Evolutionary conservation across 495 filamentous ascomycete species (phyloP).

Genomic region (Cudoniella acicularis): DNA sequence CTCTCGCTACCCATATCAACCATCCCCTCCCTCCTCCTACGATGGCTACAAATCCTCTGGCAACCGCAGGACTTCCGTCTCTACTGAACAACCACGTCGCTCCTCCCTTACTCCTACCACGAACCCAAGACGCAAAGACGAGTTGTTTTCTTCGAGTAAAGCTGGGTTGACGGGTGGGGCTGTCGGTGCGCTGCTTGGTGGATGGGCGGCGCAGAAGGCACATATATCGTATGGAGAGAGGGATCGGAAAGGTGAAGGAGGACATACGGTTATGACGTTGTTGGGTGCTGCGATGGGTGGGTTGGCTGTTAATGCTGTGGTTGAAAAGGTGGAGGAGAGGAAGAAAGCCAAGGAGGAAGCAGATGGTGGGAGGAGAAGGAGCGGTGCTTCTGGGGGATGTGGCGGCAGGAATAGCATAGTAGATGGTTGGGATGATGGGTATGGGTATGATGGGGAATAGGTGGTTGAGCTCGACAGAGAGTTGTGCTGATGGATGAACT

Average conservation of each 20-base stretch:
- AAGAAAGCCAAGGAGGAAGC: background rate
- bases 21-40: background rate
- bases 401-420: background rate
- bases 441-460: background rate
- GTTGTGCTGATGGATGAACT: background rate
- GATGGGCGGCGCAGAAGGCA: constrained; percentile 9
- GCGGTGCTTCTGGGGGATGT: background rate
- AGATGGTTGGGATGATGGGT: background rate
- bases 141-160: constrained; percentile 8
- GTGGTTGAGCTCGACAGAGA: background rate
- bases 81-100: no score
- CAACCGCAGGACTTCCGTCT: no score
- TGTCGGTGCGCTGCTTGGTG: constrained; percentile 19
- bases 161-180: constrained; percentile 12
- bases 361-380: background rate
- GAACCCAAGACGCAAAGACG: background rate
- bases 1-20: background rate
- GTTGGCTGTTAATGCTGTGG: constrained; percentile 2
- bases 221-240: background rate
- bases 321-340: constrained; percentile 1
- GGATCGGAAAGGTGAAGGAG: background rate
- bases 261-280: background rate
- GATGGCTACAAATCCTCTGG: no score
- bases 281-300: constrained; percentile 2
- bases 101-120: background rate